Percentiles rank a stretch among this genome's conserved stretches.
Evolutionary conservation across 257 asterid genomes (phyloP).

Genomic region (Apocynum venetum): DNA sequence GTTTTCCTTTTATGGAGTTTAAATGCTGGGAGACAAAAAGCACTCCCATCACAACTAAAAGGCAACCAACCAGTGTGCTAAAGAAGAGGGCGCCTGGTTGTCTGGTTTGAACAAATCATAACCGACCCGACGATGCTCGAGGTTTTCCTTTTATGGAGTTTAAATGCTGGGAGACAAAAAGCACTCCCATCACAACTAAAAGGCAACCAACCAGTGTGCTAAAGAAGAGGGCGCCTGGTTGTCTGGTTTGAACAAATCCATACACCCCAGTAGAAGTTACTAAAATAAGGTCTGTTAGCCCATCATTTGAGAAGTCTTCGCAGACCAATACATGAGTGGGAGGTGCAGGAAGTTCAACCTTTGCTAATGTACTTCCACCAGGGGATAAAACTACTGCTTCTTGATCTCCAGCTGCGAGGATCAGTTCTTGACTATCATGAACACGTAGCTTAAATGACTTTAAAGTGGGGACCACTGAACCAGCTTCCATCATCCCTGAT

Average conservation of each 20-base stretch:
- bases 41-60: conserved; percentile 83
- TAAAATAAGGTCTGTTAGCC: conserved; percentile 73
- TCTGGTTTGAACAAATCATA: conserved; percentile 90
- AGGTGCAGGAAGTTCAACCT: conserved; percentile 78
- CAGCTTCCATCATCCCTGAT: conserved; percentile 67
- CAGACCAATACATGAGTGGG: conserved; percentile 77
- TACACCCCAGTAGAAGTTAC: conserved; percentile 80
- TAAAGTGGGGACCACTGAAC: conserved; percentile 69
- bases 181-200: conserved; percentile 80
- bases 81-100: conserved; percentile 98
- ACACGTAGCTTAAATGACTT: conserved; percentile 65
- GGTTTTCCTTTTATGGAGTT: conserved; percentile 82
- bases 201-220: conserved; percentile 97
- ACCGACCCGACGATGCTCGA: conserved; percentile 45
- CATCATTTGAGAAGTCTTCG: conserved; percentile 86
- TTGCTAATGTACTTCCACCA: conserved; percentile 64
- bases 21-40: conserved; percentile 80
- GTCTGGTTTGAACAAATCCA: conserved; percentile 94
- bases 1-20: conserved; percentile 76
- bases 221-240: conserved; percentile 97
- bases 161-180: conserved; percentile 78
- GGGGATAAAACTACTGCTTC: conserved; percentile 84
- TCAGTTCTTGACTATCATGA: conserved; percentile 66
- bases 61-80: conserved; percentile 96
- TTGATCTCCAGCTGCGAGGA: conserved; percentile 96